phyloP scores from a whole-genome alignment of 352 stramenopile genomes.

The Phytophthora cryptogea region DNA sequence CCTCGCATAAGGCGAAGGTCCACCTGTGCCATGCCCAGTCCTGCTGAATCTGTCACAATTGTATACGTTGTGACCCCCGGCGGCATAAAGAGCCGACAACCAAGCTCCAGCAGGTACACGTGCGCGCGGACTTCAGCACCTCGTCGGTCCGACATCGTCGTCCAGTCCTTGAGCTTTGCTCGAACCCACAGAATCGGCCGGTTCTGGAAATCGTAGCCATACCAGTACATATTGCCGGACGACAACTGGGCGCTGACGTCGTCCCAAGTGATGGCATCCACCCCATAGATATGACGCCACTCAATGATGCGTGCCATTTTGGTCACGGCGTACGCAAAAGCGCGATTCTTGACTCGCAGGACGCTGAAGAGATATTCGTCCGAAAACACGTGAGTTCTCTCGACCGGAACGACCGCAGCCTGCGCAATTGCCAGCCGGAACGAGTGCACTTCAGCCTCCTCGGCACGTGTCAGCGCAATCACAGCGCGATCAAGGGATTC shows the following conservation, averaged over 20 bases:
- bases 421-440: constrained; percentile 59
- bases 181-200: constrained; percentile 72
- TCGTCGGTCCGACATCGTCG: constrained; percentile 50
- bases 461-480: constrained; percentile 30
- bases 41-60: constrained; percentile 59
- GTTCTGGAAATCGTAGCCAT: constrained; percentile 71
- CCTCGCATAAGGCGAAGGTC: constrained; percentile 68
- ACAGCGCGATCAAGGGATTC: constrained; percentile 18
- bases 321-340: constrained; percentile 61
- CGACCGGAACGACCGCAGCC: constrained; percentile 36
- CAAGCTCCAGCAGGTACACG: constrained; percentile 62
- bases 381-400: constrained; percentile 51
- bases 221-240: constrained; percentile 72
- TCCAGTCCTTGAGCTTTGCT: constrained; percentile 63
- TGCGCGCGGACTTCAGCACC: constrained; percentile 61
- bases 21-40: constrained; percentile 50
- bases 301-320: constrained; percentile 62
- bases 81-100: constrained; percentile 59
- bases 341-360: constrained; percentile 59
- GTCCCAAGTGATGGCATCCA: constrained; percentile 43
- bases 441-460: constrained; percentile 46
- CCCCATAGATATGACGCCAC: constrained; percentile 52
- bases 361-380: constrained; percentile 70
- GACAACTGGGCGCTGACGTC: constrained; percentile 49
- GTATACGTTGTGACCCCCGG: constrained; percentile 62